Evolutionary conservation across 345 rosid genomes (phyloP), one percentile per base, ranked within the genome.

Genomic region (Populus deltoides): DNA sequence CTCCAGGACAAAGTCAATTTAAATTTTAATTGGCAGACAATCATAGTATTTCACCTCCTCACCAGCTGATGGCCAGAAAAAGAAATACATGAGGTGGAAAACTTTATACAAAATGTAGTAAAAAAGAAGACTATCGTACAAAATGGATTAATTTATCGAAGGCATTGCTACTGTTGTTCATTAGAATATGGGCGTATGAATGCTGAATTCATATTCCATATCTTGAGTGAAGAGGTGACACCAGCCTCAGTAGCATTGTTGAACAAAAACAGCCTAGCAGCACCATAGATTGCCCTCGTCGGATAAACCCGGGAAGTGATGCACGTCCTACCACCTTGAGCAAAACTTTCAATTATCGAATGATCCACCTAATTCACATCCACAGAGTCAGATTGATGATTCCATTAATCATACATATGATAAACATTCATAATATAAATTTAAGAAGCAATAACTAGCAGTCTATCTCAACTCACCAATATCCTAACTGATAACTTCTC

Each of bases 181-280:
- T 66, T 62, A 6, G 88, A 75, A 71, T 55, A 92, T 0, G 90
- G 90, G 43, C 79, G 89, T 51, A 90, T 87, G 73, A 88, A 90
- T 11, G 98, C 95, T 71, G 90, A 89, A 82, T 86, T 87, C 91
- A 92, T 86, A 73, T 91, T 85, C 95, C 92, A 93, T 4, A 91
- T 83, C 82, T 81, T 86, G 75, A 92, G 84, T 5, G 95, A 83
- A 49, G 92, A 86, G 4, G 78, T 83, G 61, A 93, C 77, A 3
- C 76, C 76, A 3, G 86, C 84, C 15, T 84, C 82, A 0, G 86
- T 87, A 1, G 94, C 99, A 66, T 95, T 93, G 81, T 95, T 95
- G 90, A 95, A 95, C 78, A 95, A 76, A 70, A 87, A 92, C 31
- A 95, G 73, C 49, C 75, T 79, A 5, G 99, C 89, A 59, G 82